Evolutionary conservation across 2,329 filamentous ascomycete species (phyloP).

Genomic region (Penicillium sp.): DNA sequence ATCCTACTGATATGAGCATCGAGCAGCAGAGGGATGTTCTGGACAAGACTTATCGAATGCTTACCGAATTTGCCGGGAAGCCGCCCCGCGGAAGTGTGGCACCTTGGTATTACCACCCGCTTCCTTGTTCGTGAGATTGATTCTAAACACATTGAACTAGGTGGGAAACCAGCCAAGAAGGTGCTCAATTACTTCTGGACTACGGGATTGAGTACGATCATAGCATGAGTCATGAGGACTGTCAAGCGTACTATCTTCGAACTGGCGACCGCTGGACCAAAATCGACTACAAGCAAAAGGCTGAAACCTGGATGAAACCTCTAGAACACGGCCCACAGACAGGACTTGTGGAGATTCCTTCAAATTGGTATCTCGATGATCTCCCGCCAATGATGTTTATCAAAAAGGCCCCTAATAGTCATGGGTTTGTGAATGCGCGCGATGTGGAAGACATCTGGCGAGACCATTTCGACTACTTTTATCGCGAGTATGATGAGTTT

Average conservation of each 20-base stretch:
- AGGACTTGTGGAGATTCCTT: slow-evolving; percentile 41
- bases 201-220: slow-evolving; percentile 45
- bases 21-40: slow-evolving; percentile 72
- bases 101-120: slow-evolving; percentile 48
- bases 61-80: slow-evolving; percentile 69
- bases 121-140: too few relatives aligned
- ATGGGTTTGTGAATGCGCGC: slow-evolving; percentile 54
- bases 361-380: slow-evolving; percentile 43
- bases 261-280: slow-evolving; percentile 43
- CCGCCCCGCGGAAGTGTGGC: slow-evolving; percentile 67
- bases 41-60: slow-evolving; percentile 68
- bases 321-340: slow-evolving; percentile 43
- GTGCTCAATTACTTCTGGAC: slow-evolving; percentile 44
- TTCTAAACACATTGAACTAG: not conserved
- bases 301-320: slow-evolving; percentile 44
- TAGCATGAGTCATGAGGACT: slow-evolving; percentile 43
- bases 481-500: slow-evolving; percentile 69
- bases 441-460: slow-evolving; percentile 58
- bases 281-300: slow-evolving; percentile 39
- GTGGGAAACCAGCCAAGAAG: slow-evolving; percentile 66
- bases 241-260: slow-evolving; percentile 41
- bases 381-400: slow-evolving; percentile 45
- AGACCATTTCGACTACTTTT: slow-evolving; percentile 62
- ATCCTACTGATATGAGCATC: slow-evolving; percentile 64
- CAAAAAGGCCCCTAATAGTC: slow-evolving; percentile 45